Evolutionary conservation across 139 green algal species (phyloP).

Genomic region (Zygnema circumcarinatum): DNA sequence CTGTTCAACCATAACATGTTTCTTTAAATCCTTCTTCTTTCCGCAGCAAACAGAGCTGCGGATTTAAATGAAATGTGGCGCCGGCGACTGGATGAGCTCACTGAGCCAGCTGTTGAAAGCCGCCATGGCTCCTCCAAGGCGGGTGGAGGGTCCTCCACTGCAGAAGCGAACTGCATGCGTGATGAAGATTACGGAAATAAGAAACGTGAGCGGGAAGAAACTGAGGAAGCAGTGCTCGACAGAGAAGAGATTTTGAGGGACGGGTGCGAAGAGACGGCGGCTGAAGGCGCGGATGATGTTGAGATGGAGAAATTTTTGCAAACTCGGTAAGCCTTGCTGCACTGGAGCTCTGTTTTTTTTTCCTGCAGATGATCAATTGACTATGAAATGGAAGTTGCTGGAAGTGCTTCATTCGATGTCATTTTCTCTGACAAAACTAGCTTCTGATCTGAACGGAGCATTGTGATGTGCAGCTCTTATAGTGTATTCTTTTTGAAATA

Average conservation of each 20-base stretch:
- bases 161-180: not conserved
- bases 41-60: constrained; percentile 11
- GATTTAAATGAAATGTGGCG: constrained; percentile 40
- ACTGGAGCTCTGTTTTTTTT: not conserved
- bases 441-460: not conserved
- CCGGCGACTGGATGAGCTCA: not conserved
- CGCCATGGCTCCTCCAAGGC: not conserved
- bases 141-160: not conserved
- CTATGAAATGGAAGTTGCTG: not conserved
- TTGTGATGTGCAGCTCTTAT: not conserved
- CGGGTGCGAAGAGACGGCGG: not conserved
- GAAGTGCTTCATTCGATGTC: too few relatives aligned
- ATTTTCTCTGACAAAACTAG: not conserved
- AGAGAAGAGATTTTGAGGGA: too few relatives aligned
- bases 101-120: not conserved
- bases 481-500: not conserved
- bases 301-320: not conserved
- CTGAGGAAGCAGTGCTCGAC: not conserved
- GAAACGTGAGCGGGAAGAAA: not conserved
- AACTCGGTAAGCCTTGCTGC: not conserved
- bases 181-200: not conserved
- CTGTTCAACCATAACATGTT: not conserved
- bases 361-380: not conserved
- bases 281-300: not conserved
- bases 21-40: constrained; percentile 2